phyloP scores from a whole-genome alignment of 2,329 filamentous ascomycete species.

The Aureobasidium melanogenum region DNA sequence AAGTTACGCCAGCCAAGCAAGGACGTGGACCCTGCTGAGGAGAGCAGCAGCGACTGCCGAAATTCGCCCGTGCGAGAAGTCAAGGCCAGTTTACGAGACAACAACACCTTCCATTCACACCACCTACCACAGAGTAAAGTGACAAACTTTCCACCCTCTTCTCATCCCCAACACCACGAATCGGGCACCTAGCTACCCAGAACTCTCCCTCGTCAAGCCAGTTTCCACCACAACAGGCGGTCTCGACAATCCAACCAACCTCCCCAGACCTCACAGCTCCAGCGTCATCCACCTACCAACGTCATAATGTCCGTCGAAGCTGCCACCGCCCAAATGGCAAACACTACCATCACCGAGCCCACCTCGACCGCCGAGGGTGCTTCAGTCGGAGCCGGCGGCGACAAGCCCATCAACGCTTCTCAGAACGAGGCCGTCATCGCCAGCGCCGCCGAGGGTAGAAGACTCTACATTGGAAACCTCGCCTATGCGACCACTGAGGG shows the following conservation, averaged over 20 bases:
- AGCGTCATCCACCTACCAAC: conserved; percentile 48
- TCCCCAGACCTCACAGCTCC: conserved; percentile 27
- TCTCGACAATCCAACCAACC: conserved; percentile 33
- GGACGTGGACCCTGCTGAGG: conserved; percentile 3
- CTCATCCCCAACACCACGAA: conserved; percentile 14
- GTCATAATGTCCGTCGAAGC: conserved; percentile 85
- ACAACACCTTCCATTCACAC: conserved; percentile 8
- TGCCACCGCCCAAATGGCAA: conserved; percentile 63
- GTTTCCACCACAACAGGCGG: conserved; percentile 40
- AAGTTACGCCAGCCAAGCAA: conserved; percentile 8
- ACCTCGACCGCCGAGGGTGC: conserved; percentile 48
- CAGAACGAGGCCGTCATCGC: conserved; percentile 87
- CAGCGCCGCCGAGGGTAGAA: conserved; percentile 96
- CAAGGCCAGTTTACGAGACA: conserved; percentile 12
- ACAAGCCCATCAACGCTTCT: conserved; percentile 62
- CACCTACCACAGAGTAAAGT: conserved; percentile 15
- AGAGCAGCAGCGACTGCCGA: conserved; percentile 5
- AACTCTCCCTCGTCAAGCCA: conserved; percentile 43
- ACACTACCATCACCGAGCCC: conserved; percentile 53
- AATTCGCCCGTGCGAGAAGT: conserved; percentile 15
- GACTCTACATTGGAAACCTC: conserved; percentile 99
- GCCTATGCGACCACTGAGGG: conserved; percentile 99
- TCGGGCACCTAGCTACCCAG: conserved; percentile 42
- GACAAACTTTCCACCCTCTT: not conserved
- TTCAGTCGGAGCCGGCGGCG: conserved; percentile 36